phyloP scores from a whole-genome alignment of 169 alveolate species.

The Plasmodium gonderi region DNA sequence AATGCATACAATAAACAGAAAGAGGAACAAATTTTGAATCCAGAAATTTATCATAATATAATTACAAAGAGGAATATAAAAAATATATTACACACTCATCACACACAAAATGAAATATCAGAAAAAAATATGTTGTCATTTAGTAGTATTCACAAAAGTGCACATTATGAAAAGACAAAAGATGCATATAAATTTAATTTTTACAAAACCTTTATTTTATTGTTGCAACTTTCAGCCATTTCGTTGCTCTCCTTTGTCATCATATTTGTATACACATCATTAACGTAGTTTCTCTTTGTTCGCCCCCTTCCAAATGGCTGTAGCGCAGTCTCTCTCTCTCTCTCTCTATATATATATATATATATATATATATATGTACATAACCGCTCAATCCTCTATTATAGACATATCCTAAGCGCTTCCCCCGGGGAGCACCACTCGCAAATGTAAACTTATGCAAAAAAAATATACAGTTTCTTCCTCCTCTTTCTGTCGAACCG shows the following conservation, averaged over 20 bases:
- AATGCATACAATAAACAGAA: background rate
- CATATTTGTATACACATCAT: conserved; percentile 39
- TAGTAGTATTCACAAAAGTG: background rate
- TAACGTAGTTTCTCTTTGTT: background rate
- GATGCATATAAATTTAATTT: conserved; percentile 10
- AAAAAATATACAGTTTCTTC: no score
- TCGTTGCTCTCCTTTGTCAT: conserved; percentile 35
- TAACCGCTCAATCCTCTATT: no score
- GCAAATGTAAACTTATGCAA: no score
- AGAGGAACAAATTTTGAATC: background rate
- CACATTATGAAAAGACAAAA: background rate
- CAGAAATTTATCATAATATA: conserved; percentile 19
- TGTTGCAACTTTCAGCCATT: conserved; percentile 13
- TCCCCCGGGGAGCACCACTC: no score
- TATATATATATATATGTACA: no score
- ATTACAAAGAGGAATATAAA: conserved; percentile 57
- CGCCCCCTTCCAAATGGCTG: no score
- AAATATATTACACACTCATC: conserved; percentile 8
- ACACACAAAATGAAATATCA: background rate
- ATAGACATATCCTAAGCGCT: no score
- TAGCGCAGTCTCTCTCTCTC: no score
- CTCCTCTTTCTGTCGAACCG: no score
- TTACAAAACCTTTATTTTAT: conserved; percentile 39
- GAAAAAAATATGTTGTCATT: background rate
- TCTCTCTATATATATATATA: no score